Base-by-base conservation (phyloP, 352 stramenopile species). In the Phytophthora pinifolia region DNA sequence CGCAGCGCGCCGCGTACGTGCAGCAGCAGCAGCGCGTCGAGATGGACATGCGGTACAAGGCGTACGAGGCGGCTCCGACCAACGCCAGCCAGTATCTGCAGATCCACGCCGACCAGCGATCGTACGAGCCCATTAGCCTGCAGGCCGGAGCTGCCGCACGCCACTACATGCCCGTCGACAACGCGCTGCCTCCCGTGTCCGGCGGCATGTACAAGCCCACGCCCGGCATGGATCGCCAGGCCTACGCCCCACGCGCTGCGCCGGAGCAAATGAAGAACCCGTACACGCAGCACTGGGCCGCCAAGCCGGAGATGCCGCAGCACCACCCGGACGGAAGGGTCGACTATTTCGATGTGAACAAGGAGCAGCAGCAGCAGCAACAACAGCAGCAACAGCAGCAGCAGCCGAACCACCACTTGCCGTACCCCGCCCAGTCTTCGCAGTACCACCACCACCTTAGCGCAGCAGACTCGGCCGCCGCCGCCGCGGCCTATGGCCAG, bases 41-140 rank as follows among this genome's bases (percentile, higher is more conserved):
- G 18, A 74, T 90, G 74, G 80, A 90, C 49, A 78, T 86, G 71
- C 80, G 78, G 17, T 91, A 88, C 68, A 91, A 91, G 72, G 55
- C 52, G 17, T 90, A 91, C 62, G 79, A 89, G 12, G 55, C 71
- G 9, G 25, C 25, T 9, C 32, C 48, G 5, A 32, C 37, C 3
- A 79, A 67, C 9, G 59, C 62, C 15, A 70, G 65, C n/a, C 79
- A 83, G 62, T 92, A 89, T 50, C 54, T 92, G 43, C 76, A 81
- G 49, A 81, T 90, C 42, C 82, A 92, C 62, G 64, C 62, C 13
- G 79, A 92, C 49, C 82, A 89, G 57, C 73, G 80, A 25, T 81
- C 74, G 22, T 92, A 92, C 57, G 82, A 92, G 56, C 67, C 74
- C 9, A 87, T 92, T 34, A 74, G 69, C 43, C 67, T 89, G 67